These are phyloP conservation scores for Fusarium verrucosum DNA, from an alignment of 2,329 filamentous ascomycete species.

Conservation along the genomic window DNA sequence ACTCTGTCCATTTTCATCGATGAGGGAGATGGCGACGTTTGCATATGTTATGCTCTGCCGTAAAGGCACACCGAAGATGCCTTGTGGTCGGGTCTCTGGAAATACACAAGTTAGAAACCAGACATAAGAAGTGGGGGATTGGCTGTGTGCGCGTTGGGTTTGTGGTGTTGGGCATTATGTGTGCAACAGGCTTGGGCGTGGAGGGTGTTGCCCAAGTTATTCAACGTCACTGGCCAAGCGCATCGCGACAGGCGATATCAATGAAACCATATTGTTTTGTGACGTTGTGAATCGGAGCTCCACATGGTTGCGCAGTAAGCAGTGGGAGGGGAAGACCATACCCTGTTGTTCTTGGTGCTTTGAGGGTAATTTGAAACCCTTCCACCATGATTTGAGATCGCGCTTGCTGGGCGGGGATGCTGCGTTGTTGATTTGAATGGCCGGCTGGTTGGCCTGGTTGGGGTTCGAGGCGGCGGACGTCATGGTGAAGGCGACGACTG, in stretches of 20 bases:
- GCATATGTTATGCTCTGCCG: constrained; percentile 96
- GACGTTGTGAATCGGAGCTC: constrained; percentile 3
- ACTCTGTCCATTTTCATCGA: constrained; percentile 90
- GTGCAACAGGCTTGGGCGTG: not conserved
- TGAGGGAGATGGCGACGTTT: constrained; percentile 96
- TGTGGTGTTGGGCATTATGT: not conserved
- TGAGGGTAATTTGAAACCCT: constrained; percentile 81
- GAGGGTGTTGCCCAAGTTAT: not conserved
- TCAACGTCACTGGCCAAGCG: not conserved
- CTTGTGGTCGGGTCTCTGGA: constrained; percentile 64
- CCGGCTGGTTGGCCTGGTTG: constrained; percentile 47
- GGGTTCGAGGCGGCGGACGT: constrained; percentile 50
- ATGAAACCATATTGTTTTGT: not conserved
- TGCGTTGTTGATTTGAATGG: constrained; percentile 51
- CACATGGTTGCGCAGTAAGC: constrained; percentile 7
- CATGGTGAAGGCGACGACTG: constrained; percentile 43
- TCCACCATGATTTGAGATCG: constrained; percentile 97
- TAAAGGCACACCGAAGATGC: constrained; percentile 94
- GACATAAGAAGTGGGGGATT: not conserved
- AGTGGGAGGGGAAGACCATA: constrained; percentile 47
- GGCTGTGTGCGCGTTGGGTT: constrained; percentile 1
- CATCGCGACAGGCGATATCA: constrained; percentile 7
- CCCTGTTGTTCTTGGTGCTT: constrained; percentile 66
- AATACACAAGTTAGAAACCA: constrained; percentile 35
- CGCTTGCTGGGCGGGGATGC: constrained; percentile 82